phyloP scores from a whole-genome alignment of 257 asterid genomes.

The Echites panduratus region DNA sequence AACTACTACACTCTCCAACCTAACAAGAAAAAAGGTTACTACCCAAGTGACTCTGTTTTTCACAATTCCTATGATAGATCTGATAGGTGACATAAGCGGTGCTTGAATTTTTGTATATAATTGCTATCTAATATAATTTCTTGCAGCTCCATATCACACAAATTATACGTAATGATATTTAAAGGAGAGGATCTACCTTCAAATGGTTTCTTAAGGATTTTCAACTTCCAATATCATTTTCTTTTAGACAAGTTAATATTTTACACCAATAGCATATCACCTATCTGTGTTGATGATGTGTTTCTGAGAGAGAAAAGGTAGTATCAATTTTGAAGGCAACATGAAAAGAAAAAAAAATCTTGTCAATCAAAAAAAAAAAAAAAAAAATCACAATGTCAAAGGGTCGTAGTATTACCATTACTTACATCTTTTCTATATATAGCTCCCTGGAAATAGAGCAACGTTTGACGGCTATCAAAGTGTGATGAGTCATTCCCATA shows the following conservation, averaged over 20 bases:
- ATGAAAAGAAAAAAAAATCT: not conserved
- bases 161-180: not conserved
- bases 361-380: not conserved
- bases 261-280: too few relatives aligned
- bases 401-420: constrained; percentile 25
- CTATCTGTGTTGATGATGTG: too few relatives aligned
- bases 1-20: too few relatives aligned
- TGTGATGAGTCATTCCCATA: constrained; percentile 52
- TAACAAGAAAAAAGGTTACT: too few relatives aligned
- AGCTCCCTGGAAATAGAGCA: constrained; percentile 95
- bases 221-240: not conserved
- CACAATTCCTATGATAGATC: too few relatives aligned
- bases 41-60: too few relatives aligned
- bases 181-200: not conserved
- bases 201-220: not conserved
- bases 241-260: not conserved
- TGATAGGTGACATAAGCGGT: too few relatives aligned
- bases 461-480: constrained; percentile 60
- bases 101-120: not conserved
- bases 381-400: not conserved
- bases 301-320: not conserved
- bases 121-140: not conserved
- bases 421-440: constrained; percentile 92
- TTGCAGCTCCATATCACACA: not conserved
- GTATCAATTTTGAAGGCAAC: not conserved